Evolutionary conservation across 805 yeast genomes (phyloP).

Genomic region (Suhomyces sp.): DNA sequence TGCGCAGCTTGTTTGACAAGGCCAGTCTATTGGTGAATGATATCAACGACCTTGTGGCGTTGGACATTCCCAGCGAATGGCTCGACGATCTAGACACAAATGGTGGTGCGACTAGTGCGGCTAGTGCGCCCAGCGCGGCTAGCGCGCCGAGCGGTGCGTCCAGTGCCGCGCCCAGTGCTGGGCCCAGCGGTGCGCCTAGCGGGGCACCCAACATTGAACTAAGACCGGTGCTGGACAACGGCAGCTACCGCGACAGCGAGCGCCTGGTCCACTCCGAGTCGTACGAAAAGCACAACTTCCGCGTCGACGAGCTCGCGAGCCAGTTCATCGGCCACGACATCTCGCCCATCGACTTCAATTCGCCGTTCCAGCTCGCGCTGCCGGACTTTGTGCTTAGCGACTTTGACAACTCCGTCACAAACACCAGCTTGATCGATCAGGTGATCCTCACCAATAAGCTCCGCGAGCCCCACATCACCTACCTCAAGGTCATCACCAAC

Average conservation of each 20-base stretch:
- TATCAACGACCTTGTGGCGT: constrained; percentile 22
- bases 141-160: too few relatives aligned
- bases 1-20: constrained; percentile 29
- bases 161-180: too few relatives aligned
- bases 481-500: constrained; percentile 26
- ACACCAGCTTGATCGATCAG: constrained; percentile 24
- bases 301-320: constrained; percentile 17
- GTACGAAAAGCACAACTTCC: constrained; percentile 17
- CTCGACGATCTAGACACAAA: too few relatives aligned
- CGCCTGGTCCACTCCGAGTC: constrained; percentile 12
- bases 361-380: constrained; percentile 1
- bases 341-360: constrained; percentile 1
- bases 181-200: too few relatives aligned
- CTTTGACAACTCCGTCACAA: constrained; percentile 9
- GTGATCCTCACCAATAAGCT: constrained; percentile 23
- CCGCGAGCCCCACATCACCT: constrained; percentile 28
- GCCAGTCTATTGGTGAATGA: constrained; percentile 34
- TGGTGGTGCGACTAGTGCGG: too few relatives aligned
- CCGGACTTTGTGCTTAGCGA: background rate
- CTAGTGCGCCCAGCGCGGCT: too few relatives aligned
- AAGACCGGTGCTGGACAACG: background rate
- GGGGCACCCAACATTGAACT: too few relatives aligned
- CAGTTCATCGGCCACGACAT: background rate
- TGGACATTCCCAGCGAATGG: constrained; percentile 8
- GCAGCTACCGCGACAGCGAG: constrained; percentile 1